Conservation (phyloP, 108 stramenopile genomes). For the Nitzschia sp. region DNA sequence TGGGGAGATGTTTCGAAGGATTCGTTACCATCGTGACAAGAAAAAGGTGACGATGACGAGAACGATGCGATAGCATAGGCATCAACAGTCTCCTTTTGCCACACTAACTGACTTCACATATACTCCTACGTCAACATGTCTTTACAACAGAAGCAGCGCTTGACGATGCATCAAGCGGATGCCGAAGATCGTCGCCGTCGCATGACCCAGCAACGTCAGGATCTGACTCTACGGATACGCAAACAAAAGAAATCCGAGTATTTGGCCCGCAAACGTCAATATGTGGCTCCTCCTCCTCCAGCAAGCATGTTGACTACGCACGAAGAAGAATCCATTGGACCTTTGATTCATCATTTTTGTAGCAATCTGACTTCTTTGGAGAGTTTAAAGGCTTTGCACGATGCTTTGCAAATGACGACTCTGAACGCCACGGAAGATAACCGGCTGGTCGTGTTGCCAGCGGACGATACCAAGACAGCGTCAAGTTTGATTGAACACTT, state of each 20-base stretch:
- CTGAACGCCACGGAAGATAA: neutral
- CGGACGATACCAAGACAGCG: neutral
- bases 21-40: too few relatives aligned
- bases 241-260: constrained; percentile 40
- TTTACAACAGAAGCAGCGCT: constrained; percentile 6
- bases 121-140: constrained; percentile 12
- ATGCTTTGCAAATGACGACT: constrained; percentile 2
- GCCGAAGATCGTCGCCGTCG: constrained; percentile 24
- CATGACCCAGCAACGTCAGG: constrained; percentile 36
- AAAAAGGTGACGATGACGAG: too few relatives aligned
- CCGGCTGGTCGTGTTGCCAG: constrained; percentile 1
- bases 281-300: neutral
- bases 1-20: too few relatives aligned
- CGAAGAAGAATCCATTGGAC: neutral
- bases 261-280: constrained; percentile 23
- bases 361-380: neutral
- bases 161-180: constrained; percentile 29
- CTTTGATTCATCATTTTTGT: neutral
- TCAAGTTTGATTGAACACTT: constrained; percentile 1
- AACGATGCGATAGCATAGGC: too few relatives aligned
- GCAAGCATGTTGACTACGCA: neutral
- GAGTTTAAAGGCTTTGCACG: neutral
- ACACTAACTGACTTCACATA: too few relatives aligned
- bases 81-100: too few relatives aligned
- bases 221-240: constrained; percentile 25